Evolutionary conservation across 2,329 filamentous ascomycete genomes (phyloP), one percentile per base, ranked within the genome.

Genomic region (Clonostachys byssicola): DNA sequence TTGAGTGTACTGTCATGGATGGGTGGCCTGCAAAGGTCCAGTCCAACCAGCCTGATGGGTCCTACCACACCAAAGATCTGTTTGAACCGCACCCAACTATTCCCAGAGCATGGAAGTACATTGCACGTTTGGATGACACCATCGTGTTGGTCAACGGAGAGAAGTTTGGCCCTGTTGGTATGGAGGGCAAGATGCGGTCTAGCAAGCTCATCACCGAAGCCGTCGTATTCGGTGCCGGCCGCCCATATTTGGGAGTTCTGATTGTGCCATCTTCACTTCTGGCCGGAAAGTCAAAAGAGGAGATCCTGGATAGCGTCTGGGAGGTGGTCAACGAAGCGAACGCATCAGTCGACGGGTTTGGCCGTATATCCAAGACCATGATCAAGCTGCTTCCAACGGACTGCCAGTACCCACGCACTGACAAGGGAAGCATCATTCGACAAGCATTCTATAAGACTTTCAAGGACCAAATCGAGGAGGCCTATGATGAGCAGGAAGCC

Each of bases 81-180:
- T 86, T 88, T 50, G 71, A 73, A 45, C 66, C 67, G 2, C 83
- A 87, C 56, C 56, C 70, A 1, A 65, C 52, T 0, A 77, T 80
- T 8, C 48, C 62, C 1, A 64, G 76, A 46, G 78, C 80, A 0
- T 88, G 83, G 82, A 70, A 71, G 47, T 84, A 84, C 56, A 70
- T 81, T 48, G 78, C 75, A 2, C 67, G 82, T 40, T 73, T 73
- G 3, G 82, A 86, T 52, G 73, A 77, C 12, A 80, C 80, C 47
- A 66, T 85, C 30, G 78, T 76, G 0, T 66, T 86, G 8, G 66
- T 79, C 12, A 87, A 82, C 6, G 83, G 84, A 3, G 86, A 86
- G 65, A 88, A 86, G 53, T 85, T 87, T 49, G 81, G 86, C 53
- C 83, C 84, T 2, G 75, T 77, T 2, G 75, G 78, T 0, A 60